A percentile compares a stretch with the other conserved stretches of the same genome.
phyloP scores from a whole-genome alignment of 345 rosid genomes.

The Dimocarpus longan region DNA sequence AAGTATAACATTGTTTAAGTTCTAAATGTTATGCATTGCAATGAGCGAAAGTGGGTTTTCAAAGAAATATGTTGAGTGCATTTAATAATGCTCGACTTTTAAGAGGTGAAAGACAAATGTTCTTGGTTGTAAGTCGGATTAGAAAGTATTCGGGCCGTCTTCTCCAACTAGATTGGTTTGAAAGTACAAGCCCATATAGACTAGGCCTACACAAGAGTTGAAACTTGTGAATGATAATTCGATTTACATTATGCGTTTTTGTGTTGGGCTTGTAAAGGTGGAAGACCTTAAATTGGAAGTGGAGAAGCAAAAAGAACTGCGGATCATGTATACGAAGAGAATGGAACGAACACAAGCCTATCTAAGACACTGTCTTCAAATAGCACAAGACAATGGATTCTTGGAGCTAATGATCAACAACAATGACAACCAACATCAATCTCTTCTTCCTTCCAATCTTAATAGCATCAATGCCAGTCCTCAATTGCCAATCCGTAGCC shows the following conservation, averaged over 20 bases:
- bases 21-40: not conserved
- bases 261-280: slow-evolving; percentile 31
- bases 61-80: too few relatives aligned
- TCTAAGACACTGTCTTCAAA: slow-evolving; percentile 58
- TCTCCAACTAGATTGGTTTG: not conserved
- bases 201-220: not conserved
- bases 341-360: slow-evolving; percentile 59
- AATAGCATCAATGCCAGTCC: slow-evolving; percentile 15
- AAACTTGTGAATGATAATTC: too few relatives aligned
- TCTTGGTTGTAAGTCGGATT: not conserved
- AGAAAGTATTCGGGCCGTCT: not conserved
- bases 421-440: slow-evolving; percentile 26
- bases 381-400: slow-evolving; percentile 59
- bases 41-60: not conserved
- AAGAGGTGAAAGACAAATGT: not conserved
- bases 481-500: slow-evolving; percentile 10
- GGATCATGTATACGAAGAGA: slow-evolving; percentile 43
- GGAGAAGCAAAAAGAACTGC: slow-evolving; percentile 42
- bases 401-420: slow-evolving; percentile 39
- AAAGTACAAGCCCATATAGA: not conserved
- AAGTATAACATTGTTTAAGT: too few relatives aligned
- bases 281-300: slow-evolving; percentile 44
- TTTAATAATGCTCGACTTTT: not conserved
- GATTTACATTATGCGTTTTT: too few relatives aligned
- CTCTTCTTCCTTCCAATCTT: slow-evolving; percentile 18